Evolutionary conservation across 108 stramenopile genomes (phyloP), one percentile per base, ranked within the genome.

Genomic region (Nitzschia inconspicua): DNA sequence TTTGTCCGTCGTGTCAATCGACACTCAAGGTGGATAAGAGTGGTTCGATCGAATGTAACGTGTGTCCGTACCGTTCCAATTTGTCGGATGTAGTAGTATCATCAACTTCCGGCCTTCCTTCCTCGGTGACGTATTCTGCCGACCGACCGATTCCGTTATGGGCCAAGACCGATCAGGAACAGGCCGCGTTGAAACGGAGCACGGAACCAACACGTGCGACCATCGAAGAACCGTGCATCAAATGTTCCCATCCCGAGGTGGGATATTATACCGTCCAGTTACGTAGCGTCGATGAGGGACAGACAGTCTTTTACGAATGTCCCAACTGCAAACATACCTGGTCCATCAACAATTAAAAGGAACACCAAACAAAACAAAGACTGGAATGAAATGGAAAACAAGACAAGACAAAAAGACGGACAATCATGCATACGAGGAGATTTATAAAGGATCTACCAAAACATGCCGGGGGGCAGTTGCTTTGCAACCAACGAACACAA

Each of bases 271-370:
- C 98, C 13, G 95, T 97, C 55, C 98, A 99, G 72, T 68, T 99
- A 72, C 75, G 97, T 35, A 91, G 89, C 26, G 98, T 97, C 25
- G 98, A 99, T 83, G 98, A 99, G 64, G 98, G 98, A 6, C 96
- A 97, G 67, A 99, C 98, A 10, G 97, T 98, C 3, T 99, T 99
- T 73, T 99, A 98, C 65, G 96, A 97, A 69, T 99, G 98, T 59
- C 94, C 93, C 1, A 72, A 78, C 8, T 97, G 96, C 69, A 75
- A 79, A 22, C 82, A 94, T 60, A 94, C 88, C 10, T 97, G 87
- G 84, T 91, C 89, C 1, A 70, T 89, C 49, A 96, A 96, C 70
- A 96, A 96, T 53, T 96, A 89, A 56, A 44, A n/a, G n/a, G n/a
- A n/a, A n/a, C n/a, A n/a, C n/a, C n/a, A n/a, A n/a, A n/a, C n/a